Percentiles rank a stretch among this genome's conserved stretches.
Evolutionary conservation across 305 asterid genomes (phyloP).

Genomic region (Fraxinus velutina): DNA sequence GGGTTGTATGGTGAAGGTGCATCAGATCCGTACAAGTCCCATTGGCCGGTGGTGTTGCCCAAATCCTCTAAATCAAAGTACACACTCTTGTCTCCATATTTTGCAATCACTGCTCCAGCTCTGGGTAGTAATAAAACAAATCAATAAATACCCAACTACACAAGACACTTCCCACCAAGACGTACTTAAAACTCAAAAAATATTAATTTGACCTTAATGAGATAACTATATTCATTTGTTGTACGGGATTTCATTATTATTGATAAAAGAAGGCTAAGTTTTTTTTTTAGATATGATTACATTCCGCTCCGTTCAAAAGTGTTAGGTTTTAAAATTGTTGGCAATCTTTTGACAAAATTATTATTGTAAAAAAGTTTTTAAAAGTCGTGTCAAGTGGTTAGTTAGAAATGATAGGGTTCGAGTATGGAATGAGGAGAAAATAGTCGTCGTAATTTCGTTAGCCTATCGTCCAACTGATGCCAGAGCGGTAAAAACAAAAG

Average conservation of each 20-base stretch:
- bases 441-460: too few species aligned
- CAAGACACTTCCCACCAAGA: background rate
- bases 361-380: too few species aligned
- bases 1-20: slow-evolving; percentile 91
- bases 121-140: slow-evolving; percentile 28
- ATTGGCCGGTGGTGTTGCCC: slow-evolving; percentile 93
- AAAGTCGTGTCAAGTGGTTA: too few species aligned
- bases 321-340: too few species aligned
- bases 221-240: background rate
- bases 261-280: background rate
- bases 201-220: background rate
- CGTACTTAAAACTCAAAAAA: background rate
- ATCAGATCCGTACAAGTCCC: slow-evolving; percentile 98
- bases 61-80: slow-evolving; percentile 96
- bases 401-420: too few species aligned
- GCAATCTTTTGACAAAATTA: too few species aligned
- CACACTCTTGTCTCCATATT: slow-evolving; percentile 90
- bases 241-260: background rate
- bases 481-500: too few species aligned
- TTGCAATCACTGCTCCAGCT: slow-evolving; percentile 79
- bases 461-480: too few species aligned
- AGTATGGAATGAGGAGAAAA: too few species aligned
- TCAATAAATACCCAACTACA: background rate
- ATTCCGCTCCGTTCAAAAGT: background rate
- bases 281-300: background rate